Base-by-base conservation (phyloP, 2,329 filamentous ascomycete genomes). In the Colletotrichum theobromicola region DNA sequence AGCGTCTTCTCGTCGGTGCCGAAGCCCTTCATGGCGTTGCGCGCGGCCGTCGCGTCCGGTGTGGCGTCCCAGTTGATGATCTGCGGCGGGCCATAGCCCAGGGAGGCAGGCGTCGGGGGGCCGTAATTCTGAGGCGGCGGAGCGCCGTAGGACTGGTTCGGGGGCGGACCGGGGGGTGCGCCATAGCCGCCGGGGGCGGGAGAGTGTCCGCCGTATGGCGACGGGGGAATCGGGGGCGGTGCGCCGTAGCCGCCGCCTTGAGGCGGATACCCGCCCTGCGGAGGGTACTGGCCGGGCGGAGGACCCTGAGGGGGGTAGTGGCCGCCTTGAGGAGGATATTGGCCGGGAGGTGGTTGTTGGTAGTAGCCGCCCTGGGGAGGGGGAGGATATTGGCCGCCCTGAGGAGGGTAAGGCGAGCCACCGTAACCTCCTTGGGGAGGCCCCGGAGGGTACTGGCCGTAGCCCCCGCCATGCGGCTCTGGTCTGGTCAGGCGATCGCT, bases 1-100 rank as follows among this genome's bases (percentile, higher is more conserved):
- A 98, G 86, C 0, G 90, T 84, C 79, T 92, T 93, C 83, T 98
- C 96, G 79, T 98, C 92, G 0, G 96, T 98, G 37, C 96, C 96
- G 76, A 98, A 94, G 0, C 95, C 95, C 84, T 98, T 98, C 95
- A 98, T 98, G 3, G 96, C 95, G 78, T 90, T 90, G 67, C 95
- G 91, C 26, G 98, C 87, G 5, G 88, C 90, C 72, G 95, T 90
- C 0, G 95, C 94, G 78, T 97, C 92, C 15, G 87, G 85, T 4
- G 86, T 88, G 62, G 91, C 93, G 77, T 98, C 92, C 88, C 89
- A 93, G 34, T 90, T 88, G 57, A 94, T 93, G 60, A 90, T 87
- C 79, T 94, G 93, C 15, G 91, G 90, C 0, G 93, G 89, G 4
- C 92, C 91, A 80, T 98, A 98, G 42, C 96, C 96, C 0, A 90